These are phyloP conservation scores for Rutstroemia sydowiana DNA, from an alignment of 2,329 filamentous ascomycete species.

Conservation along the genomic window DNA sequence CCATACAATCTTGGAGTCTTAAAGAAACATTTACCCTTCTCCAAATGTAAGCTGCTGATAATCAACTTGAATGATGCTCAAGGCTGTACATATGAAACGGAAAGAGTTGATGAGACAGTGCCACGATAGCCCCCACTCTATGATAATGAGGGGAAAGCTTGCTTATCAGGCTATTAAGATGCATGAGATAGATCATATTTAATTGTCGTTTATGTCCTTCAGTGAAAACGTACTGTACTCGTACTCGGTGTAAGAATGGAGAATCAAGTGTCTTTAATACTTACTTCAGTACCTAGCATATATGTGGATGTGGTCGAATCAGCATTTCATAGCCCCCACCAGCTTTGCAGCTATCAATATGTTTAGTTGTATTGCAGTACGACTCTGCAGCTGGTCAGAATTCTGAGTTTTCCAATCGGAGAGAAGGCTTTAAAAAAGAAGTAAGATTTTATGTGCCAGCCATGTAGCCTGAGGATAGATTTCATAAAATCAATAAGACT, in stretches of 20 bases:
- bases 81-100: conserved; percentile 16
- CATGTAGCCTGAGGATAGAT: too few species aligned
- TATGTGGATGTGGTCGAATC: not conserved
- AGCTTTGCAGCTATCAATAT: too few species aligned
- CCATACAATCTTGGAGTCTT: not conserved
- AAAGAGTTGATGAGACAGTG: conserved; percentile 3
- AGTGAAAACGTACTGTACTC: too few species aligned
- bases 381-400: too few species aligned
- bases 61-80: conserved; percentile 1
- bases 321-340: too few species aligned
- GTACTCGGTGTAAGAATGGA: conserved; percentile 2
- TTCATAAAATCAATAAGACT: too few species aligned
- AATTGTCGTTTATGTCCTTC: not conserved
- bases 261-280: too few species aligned
- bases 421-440: too few species aligned
- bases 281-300: not conserved
- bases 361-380: too few species aligned
- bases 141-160: not conserved
- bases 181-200: not conserved
- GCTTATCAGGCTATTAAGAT: conserved; percentile 1
- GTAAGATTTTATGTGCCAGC: too few species aligned
- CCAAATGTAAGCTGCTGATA: conserved; percentile 5
- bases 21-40: not conserved
- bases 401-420: too few species aligned
- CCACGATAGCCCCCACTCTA: conserved; percentile 2